Base-by-base conservation (phyloP, 129 eudicot species). In the Calendula officinalis region DNA sequence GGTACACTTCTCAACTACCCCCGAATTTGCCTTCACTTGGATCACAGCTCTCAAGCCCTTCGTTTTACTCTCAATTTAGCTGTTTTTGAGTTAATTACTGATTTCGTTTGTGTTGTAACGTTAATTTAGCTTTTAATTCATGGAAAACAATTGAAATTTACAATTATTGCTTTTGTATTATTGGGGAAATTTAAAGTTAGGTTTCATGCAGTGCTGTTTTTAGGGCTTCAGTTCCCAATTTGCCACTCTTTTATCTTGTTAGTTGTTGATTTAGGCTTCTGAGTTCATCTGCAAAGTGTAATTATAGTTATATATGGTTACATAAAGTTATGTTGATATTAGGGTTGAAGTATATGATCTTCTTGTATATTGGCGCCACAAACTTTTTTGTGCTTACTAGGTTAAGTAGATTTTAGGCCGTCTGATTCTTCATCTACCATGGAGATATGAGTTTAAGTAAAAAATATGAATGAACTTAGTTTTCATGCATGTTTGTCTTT, bases 41-140 rank as follows among this genome's bases (percentile, higher is more conserved):
- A 71, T 71, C 76, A 71, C 62, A 62, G 55, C n/a, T n/a, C n/a
- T n/a, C n/a, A n/a, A n/a, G n/a, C n/a, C n/a, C 52, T 44, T 32
- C 43, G 22, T 48, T 47, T 70, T 45, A 22, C 41, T 11, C 46
- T 71, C 9, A 52, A 8, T 35, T 46, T 27, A 27, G 72, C 32
- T 67, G 30, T 22, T 38, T 3, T 41, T 47, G 16, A 50, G 75
- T 32, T 71, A 30, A n/a, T n/a, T n/a, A n/a, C n/a, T 51, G 40
- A 51, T 11, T 52, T 36, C 2, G 30, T 32, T 52, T 34, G 52
- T 41, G 40, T 62, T 61, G 46, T 55, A 35, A 43, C 17, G 14
- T 38, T 3, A 16, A 11, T 69, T 43, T n/a, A 32, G 60, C 44
- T 37, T 15, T 45, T 70, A 51, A 71, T 41, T 62, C 52, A 8